phyloP scores from a whole-genome alignment of 75 land plant species.

The Selaginella moellendorffii region DNA sequence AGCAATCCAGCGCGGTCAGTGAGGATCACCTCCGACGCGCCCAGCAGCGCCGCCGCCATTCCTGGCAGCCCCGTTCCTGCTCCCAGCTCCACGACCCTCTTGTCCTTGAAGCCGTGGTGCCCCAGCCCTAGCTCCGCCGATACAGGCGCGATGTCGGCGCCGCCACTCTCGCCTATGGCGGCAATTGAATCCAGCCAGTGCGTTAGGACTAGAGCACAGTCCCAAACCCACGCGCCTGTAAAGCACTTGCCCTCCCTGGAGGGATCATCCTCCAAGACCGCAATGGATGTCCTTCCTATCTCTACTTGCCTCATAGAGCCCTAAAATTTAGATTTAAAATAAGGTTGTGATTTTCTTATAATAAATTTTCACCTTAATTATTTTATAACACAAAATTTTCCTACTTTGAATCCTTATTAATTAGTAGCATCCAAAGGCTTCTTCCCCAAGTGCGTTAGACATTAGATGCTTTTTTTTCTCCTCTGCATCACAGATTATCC shows the following conservation, averaged over 20 bases:
- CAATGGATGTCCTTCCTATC: background rate
- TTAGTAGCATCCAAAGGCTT: no score
- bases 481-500: no score
- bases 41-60: conserved; percentile 24
- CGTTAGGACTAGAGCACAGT: background rate
- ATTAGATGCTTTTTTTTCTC: no score
- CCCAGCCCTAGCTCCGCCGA: background rate
- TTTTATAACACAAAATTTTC: no score
- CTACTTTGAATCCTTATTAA: no score
- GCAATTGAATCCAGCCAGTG: background rate
- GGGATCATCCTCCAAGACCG: background rate
- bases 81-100: conserved; percentile 32
- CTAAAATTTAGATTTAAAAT: no score
- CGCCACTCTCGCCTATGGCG: no score
- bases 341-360: no score
- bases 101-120: background rate
- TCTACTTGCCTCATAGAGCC: no score
- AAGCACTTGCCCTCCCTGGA: no score
- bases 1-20: conserved; percentile 25
- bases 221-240: background rate
- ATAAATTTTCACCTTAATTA: no score
- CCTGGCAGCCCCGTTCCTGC: conserved; percentile 44
- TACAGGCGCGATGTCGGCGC: background rate
- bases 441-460: no score
- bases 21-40: conserved; percentile 24